Evolutionary conservation across 495 filamentous ascomycete genomes (phyloP).

Genomic region (Penicillium atrosanguineum): DNA sequence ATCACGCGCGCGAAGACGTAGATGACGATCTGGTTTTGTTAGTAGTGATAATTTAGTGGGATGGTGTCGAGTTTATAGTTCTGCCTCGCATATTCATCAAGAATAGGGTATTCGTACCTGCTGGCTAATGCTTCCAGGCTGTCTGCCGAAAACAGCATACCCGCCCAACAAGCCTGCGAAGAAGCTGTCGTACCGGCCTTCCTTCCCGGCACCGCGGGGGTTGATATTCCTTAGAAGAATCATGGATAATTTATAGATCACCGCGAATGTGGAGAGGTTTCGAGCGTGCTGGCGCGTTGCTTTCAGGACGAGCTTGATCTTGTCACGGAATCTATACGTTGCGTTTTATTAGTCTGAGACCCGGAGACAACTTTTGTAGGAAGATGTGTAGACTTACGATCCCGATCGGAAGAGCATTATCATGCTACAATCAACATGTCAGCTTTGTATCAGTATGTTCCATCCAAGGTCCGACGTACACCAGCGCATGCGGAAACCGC

Average conservation of each 20-base stretch:
- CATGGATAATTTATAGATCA: slow-evolving; percentile 83
- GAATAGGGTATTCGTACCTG: slow-evolving; percentile 50
- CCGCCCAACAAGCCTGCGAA: slow-evolving; percentile 88
- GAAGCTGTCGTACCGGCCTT: slow-evolving; percentile 76
- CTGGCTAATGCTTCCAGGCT: slow-evolving; percentile 81
- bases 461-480: slow-evolving; percentile 51
- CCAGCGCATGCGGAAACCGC: slow-evolving; percentile 95
- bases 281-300: slow-evolving; percentile 87
- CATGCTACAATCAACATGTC: slow-evolving; percentile 58
- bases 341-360: neutral
- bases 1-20: slow-evolving; percentile 94
- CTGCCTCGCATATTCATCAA: neutral
- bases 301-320: slow-evolving; percentile 70
- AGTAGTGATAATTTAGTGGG: neutral
- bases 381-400: slow-evolving; percentile 53
- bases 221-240: slow-evolving; percentile 64
- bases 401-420: slow-evolving; percentile 91
- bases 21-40: slow-evolving; percentile 66
- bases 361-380: slow-evolving; percentile 8
- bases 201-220: slow-evolving; percentile 56
- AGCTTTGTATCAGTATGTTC: slow-evolving; percentile 1
- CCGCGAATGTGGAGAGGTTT: slow-evolving; percentile 87
- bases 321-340: slow-evolving; percentile 65
- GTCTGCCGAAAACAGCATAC: slow-evolving; percentile 88
- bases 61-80: too few relatives aligned